Evolutionary conservation across 176 grass and related monocot species (phyloP), one percentile per base, ranked within the genome.

Genomic region (Raddia distichophylla): DNA sequence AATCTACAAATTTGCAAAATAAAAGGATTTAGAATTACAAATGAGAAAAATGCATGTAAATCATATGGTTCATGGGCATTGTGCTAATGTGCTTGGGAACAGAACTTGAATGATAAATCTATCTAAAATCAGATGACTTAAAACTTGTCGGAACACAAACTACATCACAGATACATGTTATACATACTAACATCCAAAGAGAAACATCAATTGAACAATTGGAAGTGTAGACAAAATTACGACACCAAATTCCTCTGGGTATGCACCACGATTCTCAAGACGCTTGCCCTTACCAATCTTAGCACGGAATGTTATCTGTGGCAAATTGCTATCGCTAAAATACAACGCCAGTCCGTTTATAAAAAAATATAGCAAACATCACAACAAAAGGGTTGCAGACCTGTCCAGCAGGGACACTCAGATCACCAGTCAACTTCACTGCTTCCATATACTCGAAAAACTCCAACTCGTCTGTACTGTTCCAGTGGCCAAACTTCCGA

Each of bases 401-500:
- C 96, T 98, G 85, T 79, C 96, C 93, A 88, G 96, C 92, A 42
- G 95, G 92, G 18, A 98, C 93, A 75, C 94, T 98, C 52, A 98
- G 78, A 86, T 98, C 96, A 69, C 96, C 96, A 90, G 96, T 98
- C 84, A 98, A 90, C 78, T 95, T 98, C 67, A 98, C 88, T 40
- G 96, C 96, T 84, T 98, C 96, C 19, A 98, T 93, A 67, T 98
- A 98, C 69, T 98, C 96, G 5, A 95, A 98, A 84, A 98, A 98
- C 33, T 90, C 96, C 54, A 98, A 65, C 4, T 93, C 88, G 19
- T 93, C 68, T 3, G 86, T 80, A 81, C 60, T 75, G 69, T 82
- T 89, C 96, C 96, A 98, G 47, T 98, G 92, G 45, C 96, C 96
- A 10, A 89, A 93, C 84, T 93, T 98, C 18, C 88, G 84, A 57